Conservation (phyloP, 2,329 filamentous ascomycete genomes). For the Elsinoe necatrix region DNA sequence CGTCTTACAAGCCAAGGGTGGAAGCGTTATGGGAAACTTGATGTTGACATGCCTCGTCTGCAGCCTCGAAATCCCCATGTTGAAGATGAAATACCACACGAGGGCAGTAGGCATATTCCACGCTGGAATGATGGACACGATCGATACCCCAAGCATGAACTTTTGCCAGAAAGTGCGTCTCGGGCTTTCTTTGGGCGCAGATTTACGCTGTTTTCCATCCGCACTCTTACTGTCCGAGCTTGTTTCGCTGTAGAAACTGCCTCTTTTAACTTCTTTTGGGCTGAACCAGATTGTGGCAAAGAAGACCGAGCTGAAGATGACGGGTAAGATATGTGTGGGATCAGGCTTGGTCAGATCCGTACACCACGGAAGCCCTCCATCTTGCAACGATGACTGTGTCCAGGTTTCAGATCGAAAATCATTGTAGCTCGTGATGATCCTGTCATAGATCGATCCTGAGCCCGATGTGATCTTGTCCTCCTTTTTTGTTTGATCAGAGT, state of each 20-base stretch:
- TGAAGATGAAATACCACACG: constrained; percentile 15
- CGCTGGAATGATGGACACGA: constrained; percentile 7
- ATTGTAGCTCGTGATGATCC: not conserved
- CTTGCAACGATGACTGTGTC: not conserved
- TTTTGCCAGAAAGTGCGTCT: constrained; percentile 10
- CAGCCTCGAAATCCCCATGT: constrained; percentile 9
- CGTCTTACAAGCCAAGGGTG: constrained; percentile 3
- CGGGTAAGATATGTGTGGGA: not conserved
- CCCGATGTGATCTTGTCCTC: not conserved
- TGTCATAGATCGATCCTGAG: not conserved
- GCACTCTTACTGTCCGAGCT: not conserved
- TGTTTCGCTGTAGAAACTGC: constrained; percentile 9
- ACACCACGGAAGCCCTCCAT: constrained; percentile 10
- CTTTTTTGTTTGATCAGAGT: not conserved
- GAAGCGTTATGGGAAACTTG: not conserved
- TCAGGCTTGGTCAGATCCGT: constrained; percentile 5
- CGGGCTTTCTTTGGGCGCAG: not conserved
- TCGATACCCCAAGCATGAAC: constrained; percentile 7
- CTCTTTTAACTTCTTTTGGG: constrained; percentile 2
- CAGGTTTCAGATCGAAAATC: not conserved
- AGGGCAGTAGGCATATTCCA: constrained; percentile 13
- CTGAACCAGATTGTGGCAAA: constrained; percentile 13
- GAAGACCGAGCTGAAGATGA: constrained; percentile 10
- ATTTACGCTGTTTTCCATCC: too few species aligned
- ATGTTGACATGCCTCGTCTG: constrained; percentile 3